Evolutionary conservation across 331 rosid species (phyloP).

Genomic region (Acacia concinna): DNA sequence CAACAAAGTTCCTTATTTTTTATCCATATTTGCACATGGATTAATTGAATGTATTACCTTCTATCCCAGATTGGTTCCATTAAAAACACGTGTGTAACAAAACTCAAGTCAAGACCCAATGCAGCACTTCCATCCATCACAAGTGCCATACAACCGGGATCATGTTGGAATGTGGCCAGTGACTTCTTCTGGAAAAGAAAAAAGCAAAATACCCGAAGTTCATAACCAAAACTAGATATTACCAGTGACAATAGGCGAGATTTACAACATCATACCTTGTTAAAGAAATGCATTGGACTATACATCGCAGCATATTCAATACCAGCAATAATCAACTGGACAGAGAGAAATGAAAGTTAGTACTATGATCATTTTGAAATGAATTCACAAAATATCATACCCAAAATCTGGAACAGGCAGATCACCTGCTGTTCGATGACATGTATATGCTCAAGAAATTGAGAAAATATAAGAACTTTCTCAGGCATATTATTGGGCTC

Average conservation of each 20-base stretch:
- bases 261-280: constrained; percentile 62
- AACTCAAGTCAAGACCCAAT: constrained; percentile 95
- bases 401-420: constrained; percentile 4
- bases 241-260: constrained; percentile 17
- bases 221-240: constrained; percentile 16
- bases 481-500: constrained; percentile 42
- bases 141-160: constrained; percentile 80
- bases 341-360: constrained; percentile 32
- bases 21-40: constrained; percentile 8
- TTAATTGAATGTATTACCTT: constrained; percentile 55
- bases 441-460: constrained; percentile 97
- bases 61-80: constrained; percentile 99
- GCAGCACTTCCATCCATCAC: constrained; percentile 99
- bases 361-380: constrained; percentile 19
- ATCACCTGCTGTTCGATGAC: constrained; percentile 96
- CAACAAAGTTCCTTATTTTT: constrained; percentile 1
- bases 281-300: constrained; percentile 85
- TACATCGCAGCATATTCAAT: constrained; percentile 88
- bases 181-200: constrained; percentile 78
- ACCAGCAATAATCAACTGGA: constrained; percentile 76
- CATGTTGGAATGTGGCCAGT: constrained; percentile 74
- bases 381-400: constrained; percentile 9
- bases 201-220: constrained; percentile 33
- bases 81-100: constrained; percentile 80
- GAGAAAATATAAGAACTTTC: constrained; percentile 91